Evolutionary conservation across 2,329 filamentous ascomycete genomes (phyloP), one percentile per base, ranked within the genome.

Genomic region (Sclerotinia spermophila): DNA sequence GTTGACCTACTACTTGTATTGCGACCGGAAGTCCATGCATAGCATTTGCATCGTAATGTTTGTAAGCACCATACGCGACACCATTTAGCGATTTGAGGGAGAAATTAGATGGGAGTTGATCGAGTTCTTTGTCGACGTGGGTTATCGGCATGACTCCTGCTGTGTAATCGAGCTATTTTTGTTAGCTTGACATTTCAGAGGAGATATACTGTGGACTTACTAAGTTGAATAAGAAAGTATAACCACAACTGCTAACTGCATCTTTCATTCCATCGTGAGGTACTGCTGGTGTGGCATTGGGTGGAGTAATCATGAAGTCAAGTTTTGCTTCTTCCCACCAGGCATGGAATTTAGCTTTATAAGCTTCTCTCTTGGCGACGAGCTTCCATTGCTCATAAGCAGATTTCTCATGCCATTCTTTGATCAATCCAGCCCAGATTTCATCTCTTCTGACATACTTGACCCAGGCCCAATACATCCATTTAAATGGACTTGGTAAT

Each of bases 221-320:
- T 77, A 97, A 75, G 77, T 97, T 97, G 83, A 96, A 98, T 70
- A 97, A 81, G 79, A 97, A 97, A 0, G 94, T 97, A 78, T 98
- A 97, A 1, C 93, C 94, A 77, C 94, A 97, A 75, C 90, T 93
- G 73, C 91, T 92, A 59, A 96, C 89, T 3, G 93, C 93, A 76
- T 95, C 90, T 75, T 88, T 87, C 93, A 97, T 97, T 0, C 89
- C 94, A 61, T 90, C 88, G 79, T 97, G 94, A 0, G 94, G 94
- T 5, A 97, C 87, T 0, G 94, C 94, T 1, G 94, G 94, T 0
- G 93, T 97, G 0, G 94, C 93, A 79, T 97, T 97, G 0, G 90
- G 93, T n/a, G 92, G 91, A 15, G 91, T 89, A 45, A 97, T 81
- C 74, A 97, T 85, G 74, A 94, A 90, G 80, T 97, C 94, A 74